Percentiles rank a stretch among this genome's conserved stretches.
Evolutionary conservation across 306 rosid species (phyloP).

Genomic region (Castanea mollissima): DNA sequence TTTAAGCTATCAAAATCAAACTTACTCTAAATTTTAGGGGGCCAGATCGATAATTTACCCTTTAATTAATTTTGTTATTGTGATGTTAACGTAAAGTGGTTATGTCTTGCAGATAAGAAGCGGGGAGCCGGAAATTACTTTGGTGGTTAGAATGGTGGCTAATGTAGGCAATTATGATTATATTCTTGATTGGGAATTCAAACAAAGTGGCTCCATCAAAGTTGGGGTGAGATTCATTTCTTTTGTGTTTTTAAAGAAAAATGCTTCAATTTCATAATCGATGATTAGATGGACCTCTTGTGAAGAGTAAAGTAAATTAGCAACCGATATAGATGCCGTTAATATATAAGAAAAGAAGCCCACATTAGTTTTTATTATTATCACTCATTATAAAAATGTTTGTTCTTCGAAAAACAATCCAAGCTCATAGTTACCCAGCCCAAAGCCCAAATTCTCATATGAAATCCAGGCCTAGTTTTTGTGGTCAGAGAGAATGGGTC

Average conservation of each 20-base stretch:
- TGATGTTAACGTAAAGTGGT: background rate
- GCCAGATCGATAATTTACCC: no score
- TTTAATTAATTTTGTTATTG: background rate
- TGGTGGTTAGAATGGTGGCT: slow-evolving; percentile 90
- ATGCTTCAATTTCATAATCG: background rate
- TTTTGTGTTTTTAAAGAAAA: background rate
- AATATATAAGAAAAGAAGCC: no score
- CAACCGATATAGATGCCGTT: no score
- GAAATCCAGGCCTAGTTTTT: no score
- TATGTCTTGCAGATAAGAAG: slow-evolving; percentile 56
- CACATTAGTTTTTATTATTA: no score
- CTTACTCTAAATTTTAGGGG: no score
- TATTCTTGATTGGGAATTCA: slow-evolving; percentile 92
- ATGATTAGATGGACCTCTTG: background rate
- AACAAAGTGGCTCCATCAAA: slow-evolving; percentile 65
- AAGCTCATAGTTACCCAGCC: no score
- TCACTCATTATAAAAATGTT: no score
- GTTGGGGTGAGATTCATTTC: slow-evolving; percentile 57
- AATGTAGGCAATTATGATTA: slow-evolving; percentile 89
- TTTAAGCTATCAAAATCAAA: no score
- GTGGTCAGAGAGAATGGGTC: no score
- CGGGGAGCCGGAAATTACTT: slow-evolving; percentile 55
- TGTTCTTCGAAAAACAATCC: no score
- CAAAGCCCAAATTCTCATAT: no score
- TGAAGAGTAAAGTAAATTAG: background rate